Percentiles rank a stretch among this genome's conserved stretches.
Conservation (phyloP, 2,329 filamentous ascomycete genomes). For the Cladophialophora carrionii region DNA sequence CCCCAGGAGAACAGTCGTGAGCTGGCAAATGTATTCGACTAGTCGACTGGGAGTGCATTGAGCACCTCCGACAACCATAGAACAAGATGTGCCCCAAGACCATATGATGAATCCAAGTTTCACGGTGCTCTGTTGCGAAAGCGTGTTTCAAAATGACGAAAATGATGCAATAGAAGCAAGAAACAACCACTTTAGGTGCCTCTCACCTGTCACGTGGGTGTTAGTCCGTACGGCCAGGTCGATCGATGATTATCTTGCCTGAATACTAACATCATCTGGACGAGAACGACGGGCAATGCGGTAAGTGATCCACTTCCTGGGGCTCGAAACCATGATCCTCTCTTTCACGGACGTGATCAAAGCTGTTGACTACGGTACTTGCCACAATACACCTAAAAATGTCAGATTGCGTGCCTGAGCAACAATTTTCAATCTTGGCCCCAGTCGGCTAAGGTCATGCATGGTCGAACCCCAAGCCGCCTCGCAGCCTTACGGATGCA, state of each 20-base stretch:
- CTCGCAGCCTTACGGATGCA: neutral
- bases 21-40: neutral
- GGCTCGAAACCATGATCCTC: neutral
- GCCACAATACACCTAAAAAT: conserved; percentile 5
- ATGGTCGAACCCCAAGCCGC: neutral
- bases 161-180: neutral
- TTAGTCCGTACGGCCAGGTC: neutral
- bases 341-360: neutral
- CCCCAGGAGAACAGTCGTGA: neutral
- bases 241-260: neutral
- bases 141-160: neutral
- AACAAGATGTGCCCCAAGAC: neutral
- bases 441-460: conserved; percentile 3
- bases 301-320: neutral
- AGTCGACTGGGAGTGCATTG: neutral
- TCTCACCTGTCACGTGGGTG: neutral
- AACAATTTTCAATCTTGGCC: conserved; percentile 5
- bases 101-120: conserved; percentile 1
- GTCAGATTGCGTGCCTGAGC: conserved; percentile 21
- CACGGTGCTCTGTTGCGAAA: neutral
- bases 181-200: too few species aligned
- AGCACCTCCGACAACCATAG: conserved; percentile 9
- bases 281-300: neutral
- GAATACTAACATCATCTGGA: neutral
- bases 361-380: neutral